Evolutionary conservation across 2,329 filamentous ascomycete species (phyloP).

Genomic region (Delphinella strobiligena): DNA sequence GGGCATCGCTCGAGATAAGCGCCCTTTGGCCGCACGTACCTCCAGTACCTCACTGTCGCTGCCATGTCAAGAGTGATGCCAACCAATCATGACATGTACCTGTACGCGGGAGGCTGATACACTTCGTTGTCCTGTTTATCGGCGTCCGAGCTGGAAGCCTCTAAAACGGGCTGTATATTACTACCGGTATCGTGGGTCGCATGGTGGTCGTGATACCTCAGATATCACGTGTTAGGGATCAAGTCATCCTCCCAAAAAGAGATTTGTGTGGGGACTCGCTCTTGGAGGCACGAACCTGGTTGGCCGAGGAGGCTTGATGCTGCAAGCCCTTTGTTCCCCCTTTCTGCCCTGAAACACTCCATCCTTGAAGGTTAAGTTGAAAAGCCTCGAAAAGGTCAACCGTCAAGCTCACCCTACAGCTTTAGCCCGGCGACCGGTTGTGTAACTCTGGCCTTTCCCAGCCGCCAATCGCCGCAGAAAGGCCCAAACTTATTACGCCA

Average conservation of each 20-base stretch:
- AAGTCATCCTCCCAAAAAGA: background rate
- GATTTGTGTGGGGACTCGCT: conserved; percentile 2
- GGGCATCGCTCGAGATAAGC: background rate
- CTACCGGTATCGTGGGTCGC: background rate
- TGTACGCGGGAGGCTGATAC: background rate
- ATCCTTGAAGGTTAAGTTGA: background rate
- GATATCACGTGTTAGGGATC: background rate
- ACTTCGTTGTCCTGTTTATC: background rate
- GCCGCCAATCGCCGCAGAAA: conserved; percentile 6
- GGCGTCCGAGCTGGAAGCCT: too few species aligned
- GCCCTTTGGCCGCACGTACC: background rate
- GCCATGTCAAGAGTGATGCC: background rate
- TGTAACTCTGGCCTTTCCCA: background rate
- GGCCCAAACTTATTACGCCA: conserved; percentile 9
- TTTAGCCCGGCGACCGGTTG: background rate
- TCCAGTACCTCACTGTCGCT: background rate
- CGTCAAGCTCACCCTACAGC: background rate
- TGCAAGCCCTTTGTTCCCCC: background rate
- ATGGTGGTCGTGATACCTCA: too few species aligned
- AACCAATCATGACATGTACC: background rate
- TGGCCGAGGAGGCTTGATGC: background rate
- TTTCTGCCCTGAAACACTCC: background rate
- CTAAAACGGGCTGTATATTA: too few species aligned
- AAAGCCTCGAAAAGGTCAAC: too few species aligned
- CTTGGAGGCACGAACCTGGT: background rate